phyloP scores from a whole-genome alignment of 1,284 basidiomycete genomes.

The Neotropicomus parvogracilis region DNA sequence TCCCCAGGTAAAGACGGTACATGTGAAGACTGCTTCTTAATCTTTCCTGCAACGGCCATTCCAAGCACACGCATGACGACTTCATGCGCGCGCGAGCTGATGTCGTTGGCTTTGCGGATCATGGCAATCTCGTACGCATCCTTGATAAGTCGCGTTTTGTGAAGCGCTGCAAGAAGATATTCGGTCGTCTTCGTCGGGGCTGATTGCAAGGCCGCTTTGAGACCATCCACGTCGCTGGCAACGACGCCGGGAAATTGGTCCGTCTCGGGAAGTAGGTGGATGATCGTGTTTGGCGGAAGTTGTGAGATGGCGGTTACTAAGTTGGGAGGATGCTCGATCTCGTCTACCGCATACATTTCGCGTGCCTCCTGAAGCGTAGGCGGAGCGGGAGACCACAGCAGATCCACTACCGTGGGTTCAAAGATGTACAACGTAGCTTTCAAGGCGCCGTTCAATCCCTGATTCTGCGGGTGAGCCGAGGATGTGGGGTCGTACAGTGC shows the following conservation, averaged over 20 bases:
- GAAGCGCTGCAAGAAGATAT: conserved; percentile 72
- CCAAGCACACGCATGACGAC: conserved; percentile 88
- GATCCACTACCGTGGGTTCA: conserved; percentile 62
- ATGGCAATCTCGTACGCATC: conserved; percentile 67
- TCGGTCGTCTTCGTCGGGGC: conserved; percentile 30
- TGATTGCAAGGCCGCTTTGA: conserved; percentile 41
- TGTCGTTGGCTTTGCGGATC: conserved; percentile 76
- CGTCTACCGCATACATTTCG: conserved; percentile 54
- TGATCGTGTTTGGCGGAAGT: conserved; percentile 54
- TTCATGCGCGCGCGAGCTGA: conserved; percentile 86
- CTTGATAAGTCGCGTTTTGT: conserved; percentile 75
- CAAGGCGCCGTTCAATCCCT: background rate
- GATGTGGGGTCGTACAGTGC: conserved; percentile 47
- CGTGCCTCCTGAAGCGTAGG: conserved; percentile 61
- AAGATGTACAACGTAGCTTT: conserved; percentile 73
- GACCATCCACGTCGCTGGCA: conserved; percentile 6
- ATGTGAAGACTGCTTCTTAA: conserved; percentile 36
- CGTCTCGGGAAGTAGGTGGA: conserved; percentile 61
- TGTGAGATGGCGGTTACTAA: conserved; percentile 52
- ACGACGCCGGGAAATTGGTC: conserved; percentile 54
- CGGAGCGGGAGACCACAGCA: conserved; percentile 86
- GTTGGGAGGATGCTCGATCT: conserved; percentile 47
- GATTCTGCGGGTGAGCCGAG: background rate
- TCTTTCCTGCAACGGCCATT: conserved; percentile 56
- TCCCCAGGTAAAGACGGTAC: conserved; percentile 64